Conservation (phyloP, 805 yeast species). For the Yarrowia sp. region DNA sequence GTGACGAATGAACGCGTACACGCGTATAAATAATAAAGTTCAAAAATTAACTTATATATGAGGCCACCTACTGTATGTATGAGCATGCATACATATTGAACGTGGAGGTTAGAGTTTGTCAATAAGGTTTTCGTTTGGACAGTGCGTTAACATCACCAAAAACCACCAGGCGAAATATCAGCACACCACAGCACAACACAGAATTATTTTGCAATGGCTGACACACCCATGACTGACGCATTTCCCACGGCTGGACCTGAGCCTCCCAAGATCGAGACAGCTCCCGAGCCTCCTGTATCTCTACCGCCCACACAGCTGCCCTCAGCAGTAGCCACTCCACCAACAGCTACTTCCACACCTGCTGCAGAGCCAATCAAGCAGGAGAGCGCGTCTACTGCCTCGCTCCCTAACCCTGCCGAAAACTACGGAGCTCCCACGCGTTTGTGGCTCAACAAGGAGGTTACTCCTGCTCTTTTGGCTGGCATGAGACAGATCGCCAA, state of each 20-base stretch:
- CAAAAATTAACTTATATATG: too few species aligned
- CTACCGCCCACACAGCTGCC: background rate
- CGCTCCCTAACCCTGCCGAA: slow-evolving; percentile 24
- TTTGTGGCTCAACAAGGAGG: slow-evolving; percentile 60
- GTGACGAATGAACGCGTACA: too few species aligned
- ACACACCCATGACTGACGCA: slow-evolving; percentile 1
- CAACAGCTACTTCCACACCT: background rate
- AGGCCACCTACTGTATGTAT: too few species aligned
- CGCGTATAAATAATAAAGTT: too few species aligned
- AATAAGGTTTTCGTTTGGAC: background rate
- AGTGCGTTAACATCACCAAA: slow-evolving; percentile 12
- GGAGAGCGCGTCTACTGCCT: background rate
- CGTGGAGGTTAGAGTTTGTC: background rate
- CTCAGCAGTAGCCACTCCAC: slow-evolving; percentile 5
- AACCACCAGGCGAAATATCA: too few species aligned
- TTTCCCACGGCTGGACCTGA: background rate
- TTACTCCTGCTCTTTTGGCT: slow-evolving; percentile 61
- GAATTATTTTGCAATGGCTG: background rate
- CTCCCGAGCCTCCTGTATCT: background rate
- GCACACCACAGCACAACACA: background rate
- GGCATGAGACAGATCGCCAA: slow-evolving; percentile 58
- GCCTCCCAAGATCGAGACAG: background rate
- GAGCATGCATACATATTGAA: background rate
- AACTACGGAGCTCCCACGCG: slow-evolving; percentile 62
- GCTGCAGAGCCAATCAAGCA: slow-evolving; percentile 4